phyloP scores from a whole-genome alignment of 169 alveolate genomes.

The Perkinsus marinus region DNA sequence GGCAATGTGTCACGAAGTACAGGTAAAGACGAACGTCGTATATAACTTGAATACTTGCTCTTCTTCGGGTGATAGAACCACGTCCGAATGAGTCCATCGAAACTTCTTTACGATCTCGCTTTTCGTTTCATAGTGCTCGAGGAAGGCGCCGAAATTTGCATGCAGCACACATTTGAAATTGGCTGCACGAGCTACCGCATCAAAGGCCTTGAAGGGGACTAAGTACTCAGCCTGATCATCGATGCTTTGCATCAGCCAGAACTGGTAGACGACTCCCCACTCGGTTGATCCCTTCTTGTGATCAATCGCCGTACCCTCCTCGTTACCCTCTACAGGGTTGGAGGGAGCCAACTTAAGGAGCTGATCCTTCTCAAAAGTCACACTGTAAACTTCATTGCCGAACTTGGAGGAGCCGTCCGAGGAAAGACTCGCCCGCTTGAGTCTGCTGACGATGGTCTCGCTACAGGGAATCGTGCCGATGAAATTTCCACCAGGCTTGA shows the following conservation, averaged over 20 bases:
- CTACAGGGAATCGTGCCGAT: slow-evolving; percentile 42
- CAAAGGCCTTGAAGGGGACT: slow-evolving; percentile 27
- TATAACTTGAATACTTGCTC: not conserved
- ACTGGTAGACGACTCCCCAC: slow-evolving; percentile 43
- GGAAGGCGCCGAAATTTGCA: not conserved
- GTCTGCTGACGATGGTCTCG: slow-evolving; percentile 2
- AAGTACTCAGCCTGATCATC: slow-evolving; percentile 38
- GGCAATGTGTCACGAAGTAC: not conserved
- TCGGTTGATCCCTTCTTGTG: slow-evolving; percentile 21
- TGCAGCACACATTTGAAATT: not conserved
- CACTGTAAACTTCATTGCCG: slow-evolving; percentile 30
- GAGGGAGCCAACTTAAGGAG: not conserved
- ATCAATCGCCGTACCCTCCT: slow-evolving; percentile 22
- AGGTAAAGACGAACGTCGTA: not conserved
- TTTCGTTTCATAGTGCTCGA: not conserved
- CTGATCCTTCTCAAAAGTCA: slow-evolving; percentile 29
- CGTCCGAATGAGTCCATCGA: not conserved
- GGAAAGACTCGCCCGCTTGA: not conserved
- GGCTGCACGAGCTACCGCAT: not conserved
- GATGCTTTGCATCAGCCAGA: slow-evolving; percentile 42
- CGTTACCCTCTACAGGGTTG: slow-evolving; percentile 15
- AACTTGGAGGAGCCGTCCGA: slow-evolving; percentile 11
- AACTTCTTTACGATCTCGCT: not conserved
- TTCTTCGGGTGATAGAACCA: not conserved
- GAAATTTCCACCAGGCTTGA: slow-evolving; percentile 59